Evolutionary conservation across 495 filamentous ascomycete genomes (phyloP), one percentile per base, ranked within the genome.

Genomic region (Penicillium malachiteum): DNA sequence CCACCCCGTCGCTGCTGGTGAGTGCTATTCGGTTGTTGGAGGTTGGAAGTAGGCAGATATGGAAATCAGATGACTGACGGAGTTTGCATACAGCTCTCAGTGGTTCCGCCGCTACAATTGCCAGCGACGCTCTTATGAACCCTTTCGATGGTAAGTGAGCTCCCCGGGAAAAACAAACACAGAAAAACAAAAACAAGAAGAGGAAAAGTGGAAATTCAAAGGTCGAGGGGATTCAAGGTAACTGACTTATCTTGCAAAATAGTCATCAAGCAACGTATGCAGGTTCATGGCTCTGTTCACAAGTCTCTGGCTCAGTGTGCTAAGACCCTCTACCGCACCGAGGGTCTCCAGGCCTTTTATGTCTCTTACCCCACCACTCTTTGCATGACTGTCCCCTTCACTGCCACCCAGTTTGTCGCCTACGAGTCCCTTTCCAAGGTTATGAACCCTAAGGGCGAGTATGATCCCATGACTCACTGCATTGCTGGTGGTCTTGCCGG

Each of bases 241-340:
- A 26, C 21, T 26, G 4, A 26, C 21, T 26, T 4, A 26, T 26
- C 21, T 26, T 26, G 21, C 32, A 12, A 17, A 55, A 10, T 63
- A 96, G 94, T 99, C 33, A 94, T 99, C 79, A 99, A 99, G 75
- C 94, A 99, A 71, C 88, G 94, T 47, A 99, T 99, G 94, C 94
- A 99, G 69, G 87, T 99, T 51, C 91, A 96, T 59, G 87, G 92
- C 57, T 97, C 95, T n/a, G 81, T 86, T 40, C 95, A 97, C 74
- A 87, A 84, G 63, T 89, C 85, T 8, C 84, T 97, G 68, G 63
- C 76, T 38, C 87, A 96, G 67, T 99, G 94, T 78, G 91, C 92
- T 33, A 82, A 78, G 65, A 83, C 88, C 47, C 86, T 97, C 48
- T 97, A 96, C 76, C 83, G 78, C 57, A 87, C 84, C 49, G 94